Base-by-base conservation (phyloP, 2,329 filamentous ascomycete genomes). In the Nigrospora oryzae region DNA sequence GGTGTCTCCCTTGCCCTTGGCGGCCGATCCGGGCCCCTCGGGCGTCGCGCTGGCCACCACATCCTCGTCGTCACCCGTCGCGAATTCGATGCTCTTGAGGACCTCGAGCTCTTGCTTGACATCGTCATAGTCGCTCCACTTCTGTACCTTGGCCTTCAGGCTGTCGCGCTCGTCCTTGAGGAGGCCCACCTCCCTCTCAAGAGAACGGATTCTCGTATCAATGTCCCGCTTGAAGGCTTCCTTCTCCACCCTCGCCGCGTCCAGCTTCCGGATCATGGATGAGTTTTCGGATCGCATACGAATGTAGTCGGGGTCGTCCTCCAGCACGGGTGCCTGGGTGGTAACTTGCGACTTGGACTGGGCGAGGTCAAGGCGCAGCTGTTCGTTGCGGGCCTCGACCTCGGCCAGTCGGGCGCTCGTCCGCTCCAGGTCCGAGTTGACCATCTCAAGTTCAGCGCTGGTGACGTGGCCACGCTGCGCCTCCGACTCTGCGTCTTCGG, bases 21-120 rank as follows among this genome's bases (percentile, higher is more conserved):
- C 59, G 2, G 67, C 61, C 3, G 69, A 56, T 3, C 76, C 77
- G 12, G 71, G 60, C 17, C 59, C 57, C 35, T 59, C 60, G 15
- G 54, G 46, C 33, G 69, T 68, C 14, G 54, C 47, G 35, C 69
- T 68, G 14, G 70, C 71, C 30, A 65, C 59, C 10, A 73, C 68
- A 2, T 85, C 82, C 39, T 90, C 86, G 48, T 94, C 89, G 50
- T 91, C 86, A 8, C 88, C 90, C 1, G 88, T 91, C 2, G 91
- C 87, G 56, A 98, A 95, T 62, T 98, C 93, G 55, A 98, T 96
- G 53, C 91, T 95, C 77, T 95, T 95, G 49, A 98, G 78, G 49
- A 97, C 90, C 57, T 97, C 91, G 3, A 98, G 75, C 64, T 98
- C 94, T 52, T 94, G 87, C 66, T 93, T 96, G 40, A 98, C 81